Evolutionary conservation across 805 yeast genomes (phyloP).

Genomic region (Teunomyces pallodes): DNA sequence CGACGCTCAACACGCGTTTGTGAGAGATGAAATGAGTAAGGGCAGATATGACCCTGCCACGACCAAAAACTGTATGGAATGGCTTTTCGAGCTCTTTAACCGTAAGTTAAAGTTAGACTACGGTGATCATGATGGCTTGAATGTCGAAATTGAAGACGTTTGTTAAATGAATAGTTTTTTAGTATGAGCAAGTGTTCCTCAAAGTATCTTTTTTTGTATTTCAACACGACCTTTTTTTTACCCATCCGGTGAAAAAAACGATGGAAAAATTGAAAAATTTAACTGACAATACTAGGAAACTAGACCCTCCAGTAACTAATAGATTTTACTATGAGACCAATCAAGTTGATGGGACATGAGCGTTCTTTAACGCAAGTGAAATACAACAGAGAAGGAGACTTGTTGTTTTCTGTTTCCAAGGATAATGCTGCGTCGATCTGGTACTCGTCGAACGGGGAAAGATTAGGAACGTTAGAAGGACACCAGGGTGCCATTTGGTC

Average conservation of each 20-base stretch:
- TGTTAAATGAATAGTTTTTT: conserved; percentile 39
- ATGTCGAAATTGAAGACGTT: conserved; percentile 55
- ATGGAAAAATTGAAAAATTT: conserved; percentile 14
- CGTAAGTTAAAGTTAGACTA: conserved; percentile 64
- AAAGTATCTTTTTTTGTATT: background rate
- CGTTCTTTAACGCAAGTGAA: conserved; percentile 97
- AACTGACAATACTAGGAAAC: conserved; percentile 2
- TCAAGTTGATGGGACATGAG: conserved; percentile 87
- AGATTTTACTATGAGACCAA: conserved; percentile 39
- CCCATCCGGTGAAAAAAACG: conserved; percentile 10
- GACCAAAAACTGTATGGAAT: conserved; percentile 63
- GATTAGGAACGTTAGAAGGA: conserved; percentile 82
- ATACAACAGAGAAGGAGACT: conserved; percentile 93
- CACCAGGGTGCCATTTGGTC: conserved; percentile 96
- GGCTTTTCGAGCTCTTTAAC: conserved; percentile 68
- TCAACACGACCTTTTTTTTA: conserved; percentile 2
- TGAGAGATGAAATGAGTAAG: conserved; percentile 73
- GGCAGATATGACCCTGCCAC: conserved; percentile 83
- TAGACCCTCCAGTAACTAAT: background rate
- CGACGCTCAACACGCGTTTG: conserved; percentile 83
- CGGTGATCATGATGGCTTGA: conserved; percentile 59
- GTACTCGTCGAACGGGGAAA: conserved; percentile 94
- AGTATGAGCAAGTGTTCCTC: background rate
- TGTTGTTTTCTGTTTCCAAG: conserved; percentile 87
- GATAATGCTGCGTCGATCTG: conserved; percentile 88